These are phyloP conservation scores for Lactarius indigo DNA, from an alignment of 768 basidiomycete species.

Conservation along the genomic window DNA sequence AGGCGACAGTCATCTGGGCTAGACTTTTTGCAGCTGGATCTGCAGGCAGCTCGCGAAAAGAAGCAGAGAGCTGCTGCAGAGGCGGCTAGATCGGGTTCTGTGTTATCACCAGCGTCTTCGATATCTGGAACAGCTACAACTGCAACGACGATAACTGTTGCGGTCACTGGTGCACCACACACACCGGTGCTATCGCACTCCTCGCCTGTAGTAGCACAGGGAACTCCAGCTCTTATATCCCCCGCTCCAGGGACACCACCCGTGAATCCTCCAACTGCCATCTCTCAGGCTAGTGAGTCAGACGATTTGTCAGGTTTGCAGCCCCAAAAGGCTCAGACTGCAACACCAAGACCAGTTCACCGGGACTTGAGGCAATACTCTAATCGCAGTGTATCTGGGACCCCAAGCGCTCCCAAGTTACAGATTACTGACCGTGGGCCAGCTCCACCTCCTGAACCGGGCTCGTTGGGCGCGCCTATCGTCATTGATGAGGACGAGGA, in stretches of 20 bases:
- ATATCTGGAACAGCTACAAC: not conserved
- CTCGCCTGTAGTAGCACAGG: not conserved
- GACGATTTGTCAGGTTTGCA: not conserved
- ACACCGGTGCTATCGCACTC: not conserved
- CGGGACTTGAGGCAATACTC: conserved; percentile 10
- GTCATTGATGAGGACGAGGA: conserved; percentile 19
- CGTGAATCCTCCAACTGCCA: not conserved
- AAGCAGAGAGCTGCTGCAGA: conserved; percentile 3
- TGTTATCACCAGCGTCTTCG: not conserved
- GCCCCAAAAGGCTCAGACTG: not conserved
- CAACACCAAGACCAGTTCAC: not conserved
- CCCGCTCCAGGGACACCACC: not conserved
- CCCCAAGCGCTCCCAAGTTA: conserved; percentile 1
- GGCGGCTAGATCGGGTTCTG: not conserved
- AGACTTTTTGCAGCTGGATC: conserved; percentile 18
- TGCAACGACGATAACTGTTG: not conserved
- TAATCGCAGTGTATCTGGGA: not conserved
- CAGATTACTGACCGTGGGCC: conserved; percentile 16
- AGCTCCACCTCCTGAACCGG: conserved; percentile 7
- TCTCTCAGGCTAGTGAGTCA: not conserved
- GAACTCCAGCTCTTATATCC: not conserved
- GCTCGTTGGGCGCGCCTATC: conserved; percentile 17
- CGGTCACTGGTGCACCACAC: not conserved
- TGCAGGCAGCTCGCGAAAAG: conserved; percentile 15
- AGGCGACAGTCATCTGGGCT: conserved; percentile 17